Base-by-base conservation (phyloP, 2,329 filamentous ascomycete species). In the Fusarium sp. region DNA sequence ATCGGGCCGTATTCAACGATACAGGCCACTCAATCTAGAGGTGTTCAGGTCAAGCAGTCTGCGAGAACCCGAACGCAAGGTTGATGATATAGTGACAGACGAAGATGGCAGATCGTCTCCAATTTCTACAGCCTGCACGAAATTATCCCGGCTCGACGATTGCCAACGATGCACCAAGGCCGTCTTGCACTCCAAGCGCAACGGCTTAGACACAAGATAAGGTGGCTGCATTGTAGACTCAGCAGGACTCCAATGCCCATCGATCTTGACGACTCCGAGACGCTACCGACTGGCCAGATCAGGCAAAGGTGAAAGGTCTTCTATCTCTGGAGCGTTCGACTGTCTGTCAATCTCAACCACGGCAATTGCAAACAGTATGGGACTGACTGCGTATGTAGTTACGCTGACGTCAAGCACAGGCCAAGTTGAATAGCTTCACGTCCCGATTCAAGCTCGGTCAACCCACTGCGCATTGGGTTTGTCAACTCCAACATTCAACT, bases 101-200 rank as follows among this genome's bases (percentile, higher is more conserved):
- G 2, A 21, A 21, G 9, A 21, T 6, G n/a, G 4, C 9, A 37
- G 7, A 21, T 25, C 12, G 8, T 19, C 29, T n/a, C n/a, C 0
- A 37, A 37, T 21, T 21, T 19, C 3, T 4, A 21, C n/a, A 8
- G 14, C n/a, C 10, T 5, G 16, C 5, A 27, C 10, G 10, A 25
- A 9, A 19, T 5, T 11, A 16, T 1, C 11, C 15, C 12, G n/a
- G 2, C 46, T 10, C 4, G 18, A 10, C 9, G 6, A 19, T 11
- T 16, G 4, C 8, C 23, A 49, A 11, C 14, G 3, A 16, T 37
- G 3, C 10, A 52, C 3, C 14, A 6, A 21, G 16, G 3, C 4
- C 3, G 23, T 52, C 33, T 21, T 10, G 31, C 4, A 52, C 14
- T 7, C 10, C 10, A 35, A 52, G 9, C 14, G 9, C 12, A 25